Base-by-base conservation (phyloP, 2,329 filamentous ascomycete genomes). In the Ramichloridium luteum region DNA sequence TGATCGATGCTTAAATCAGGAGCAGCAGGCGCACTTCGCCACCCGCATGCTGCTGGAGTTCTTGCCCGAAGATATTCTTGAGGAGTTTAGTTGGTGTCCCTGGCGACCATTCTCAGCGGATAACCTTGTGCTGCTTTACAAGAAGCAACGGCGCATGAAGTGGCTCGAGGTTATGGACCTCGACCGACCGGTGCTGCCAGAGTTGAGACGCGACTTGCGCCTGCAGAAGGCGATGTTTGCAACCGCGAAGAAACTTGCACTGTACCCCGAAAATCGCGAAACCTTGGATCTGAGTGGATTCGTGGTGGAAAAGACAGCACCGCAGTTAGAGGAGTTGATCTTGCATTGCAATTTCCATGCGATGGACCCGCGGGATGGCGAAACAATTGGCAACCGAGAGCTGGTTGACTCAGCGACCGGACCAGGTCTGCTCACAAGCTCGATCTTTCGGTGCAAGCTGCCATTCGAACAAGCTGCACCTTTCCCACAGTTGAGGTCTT, bases 61-160 rank as follows among this genome's bases (percentile, higher is more conserved):
- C 38, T 44, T 67, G 20, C 64, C 64, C 1, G 59, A 64, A 31
- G 57, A 67, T 37, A 60, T 59, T 20, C 50, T 67, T 14, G 62
- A 66, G 38, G 59, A 61, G 38, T 65, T 67, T 30, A 55, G 51
- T 33, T 67, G 64, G 64, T 61, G 63, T 46, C 62, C 62, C 11
- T 67, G 62, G 63, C 54, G 55, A 28, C 52, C 58, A 1, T 66
- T 67, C 38, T 59, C 58, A 4, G 54, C 56, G 12, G 64, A 66
- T 25, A 67, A 65, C 33, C 46, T 66, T 37, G 36, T 64, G 12
- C 41, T 67, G 25, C 53, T 67, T 6, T 64, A 64, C 45, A 57
- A 56, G 40, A 64, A 61, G 40, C 64, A 67, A 53, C 60, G 57
- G 43, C 52, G 54, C 31, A 57, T 67, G 55, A 61, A 60, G 37